Percentiles rank a stretch among this genome's conserved stretches.
Conservation (phyloP, 495 filamentous ascomycete genomes). For the Delitschia confertaspora region DNA sequence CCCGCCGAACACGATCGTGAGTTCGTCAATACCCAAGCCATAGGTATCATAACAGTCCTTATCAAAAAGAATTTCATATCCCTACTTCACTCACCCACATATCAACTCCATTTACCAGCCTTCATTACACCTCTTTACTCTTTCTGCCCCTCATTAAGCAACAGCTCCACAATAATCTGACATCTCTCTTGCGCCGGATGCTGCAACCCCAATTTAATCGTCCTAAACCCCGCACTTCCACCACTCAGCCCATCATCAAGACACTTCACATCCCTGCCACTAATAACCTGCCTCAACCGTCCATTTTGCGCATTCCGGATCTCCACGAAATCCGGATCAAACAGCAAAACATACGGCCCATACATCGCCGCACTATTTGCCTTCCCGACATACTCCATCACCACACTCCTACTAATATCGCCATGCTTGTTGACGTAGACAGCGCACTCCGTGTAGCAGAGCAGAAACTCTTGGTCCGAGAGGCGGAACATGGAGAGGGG, state of each 20-base stretch:
- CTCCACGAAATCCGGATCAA: constrained; percentile 86
- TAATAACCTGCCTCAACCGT: constrained; percentile 84
- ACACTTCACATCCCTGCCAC: constrained; percentile 75
- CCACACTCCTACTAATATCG: constrained; percentile 80
- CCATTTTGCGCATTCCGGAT: constrained; percentile 96
- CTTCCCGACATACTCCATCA: constrained; percentile 95
- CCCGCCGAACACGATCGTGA: no score
- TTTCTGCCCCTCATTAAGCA: constrained; percentile 88
- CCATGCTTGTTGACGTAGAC: constrained; percentile 98
- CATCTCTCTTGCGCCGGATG: constrained; percentile 75
- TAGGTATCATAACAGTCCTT: no score
- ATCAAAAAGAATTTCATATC: no score
- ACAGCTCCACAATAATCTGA: constrained; percentile 83
- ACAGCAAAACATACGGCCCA: constrained; percentile 40
- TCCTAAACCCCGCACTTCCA: constrained; percentile 37
- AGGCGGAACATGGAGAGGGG: constrained; percentile 96
- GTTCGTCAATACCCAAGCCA: no score
- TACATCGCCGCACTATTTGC: constrained; percentile 80
- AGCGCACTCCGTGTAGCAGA: constrained; percentile 90
- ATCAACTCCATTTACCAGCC: no score
- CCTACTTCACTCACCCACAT: no score
- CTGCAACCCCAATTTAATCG: constrained; percentile 89
- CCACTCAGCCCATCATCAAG: constrained; percentile 67
- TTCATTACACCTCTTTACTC: constrained; percentile 52
- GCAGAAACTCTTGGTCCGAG: constrained; percentile 82